Evolutionary conservation across 257 asterid species (phyloP), one percentile per base, ranked within the genome.

Genomic region (Mentha longifolia): DNA sequence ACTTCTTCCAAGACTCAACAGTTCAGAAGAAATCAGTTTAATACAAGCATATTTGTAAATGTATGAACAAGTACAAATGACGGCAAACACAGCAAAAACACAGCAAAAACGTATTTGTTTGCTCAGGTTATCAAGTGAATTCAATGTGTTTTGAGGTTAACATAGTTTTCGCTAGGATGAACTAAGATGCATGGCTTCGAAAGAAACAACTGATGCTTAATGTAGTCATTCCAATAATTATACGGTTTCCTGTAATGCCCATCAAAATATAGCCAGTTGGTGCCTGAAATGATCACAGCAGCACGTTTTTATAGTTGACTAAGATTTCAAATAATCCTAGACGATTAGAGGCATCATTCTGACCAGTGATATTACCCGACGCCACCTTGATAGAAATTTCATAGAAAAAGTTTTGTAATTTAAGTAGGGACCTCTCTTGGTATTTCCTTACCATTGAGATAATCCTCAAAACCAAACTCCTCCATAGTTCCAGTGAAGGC

Each of bases 401-500:
- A 39, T 37, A 33, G 55, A 22, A 47, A 31, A 55, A 39, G 6
- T 45, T 46, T 15, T 13, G 50, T 35, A 39, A 5, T 55, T 52
- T 16, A 28, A 47, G 49, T 20, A 65, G 37, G 19, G 22, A 64
- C 4, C 7, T n/a, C 50, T 62, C 17, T 49, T 37, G 52, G 15
- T n/a, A 43, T 49, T 49, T 33, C 61, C 20, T 61, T 88, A 90
- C 97, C 95, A 55, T 92, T 89, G 43, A 92, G 90, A 75, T 89
- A 92, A 76, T 92, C 95, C 71, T 87, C 96, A 66, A 89, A 87
- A 43, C 90, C 95, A 76, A 92, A 85, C 81, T 68, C 85, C 61
- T 92, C 97, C 84, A 92, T 61, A 57, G 76, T 76, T 71, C 97
- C 97, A 7, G 93, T 83, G 63, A 86, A 61, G 80, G 96, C 89